A percentile compares a stretch with the other conserved stretches of the same genome.
Evolutionary conservation across 768 basidiomycete species (phyloP).

Genomic region (Leccinum variicolor): DNA sequence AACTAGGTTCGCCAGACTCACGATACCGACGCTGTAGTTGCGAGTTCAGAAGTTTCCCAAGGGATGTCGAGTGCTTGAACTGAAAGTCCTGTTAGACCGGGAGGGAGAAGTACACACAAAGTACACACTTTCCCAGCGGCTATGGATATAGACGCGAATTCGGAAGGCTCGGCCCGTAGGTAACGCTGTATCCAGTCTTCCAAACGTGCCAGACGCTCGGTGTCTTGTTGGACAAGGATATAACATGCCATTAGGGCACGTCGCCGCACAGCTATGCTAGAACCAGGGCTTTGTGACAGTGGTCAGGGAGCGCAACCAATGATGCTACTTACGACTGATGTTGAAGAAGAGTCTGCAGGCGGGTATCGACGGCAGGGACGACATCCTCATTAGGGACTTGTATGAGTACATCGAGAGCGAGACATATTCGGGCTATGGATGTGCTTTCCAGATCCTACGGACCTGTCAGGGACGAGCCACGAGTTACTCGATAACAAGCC

Average conservation of each 20-base stretch:
- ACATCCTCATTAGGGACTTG: constrained; percentile 60
- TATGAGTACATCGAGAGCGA: constrained; percentile 71
- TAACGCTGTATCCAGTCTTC: constrained; percentile 20
- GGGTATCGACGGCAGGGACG: constrained; percentile 71
- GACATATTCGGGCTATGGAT: constrained; percentile 53
- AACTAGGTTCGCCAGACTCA: constrained; percentile 3
- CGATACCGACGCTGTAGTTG: constrained; percentile 15
- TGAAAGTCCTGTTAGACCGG: constrained; percentile 10
- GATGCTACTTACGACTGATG: constrained; percentile 71
- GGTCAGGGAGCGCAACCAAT: constrained; percentile 4
- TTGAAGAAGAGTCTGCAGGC: constrained; percentile 60
- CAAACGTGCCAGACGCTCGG: constrained; percentile 44
- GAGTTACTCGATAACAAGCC: neutral
- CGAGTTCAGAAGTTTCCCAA: constrained; percentile 22
- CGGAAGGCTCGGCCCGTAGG: constrained; percentile 10
- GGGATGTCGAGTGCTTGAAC: constrained; percentile 22
- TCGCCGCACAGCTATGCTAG: constrained; percentile 56
- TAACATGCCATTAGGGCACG: constrained; percentile 60
- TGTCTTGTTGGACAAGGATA: constrained; percentile 45
- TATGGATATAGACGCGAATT: constrained; percentile 7
- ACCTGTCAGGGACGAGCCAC: constrained; percentile 2
- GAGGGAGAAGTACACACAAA: neutral
- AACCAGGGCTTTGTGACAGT: constrained; percentile 7
- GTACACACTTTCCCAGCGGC: constrained; percentile 23
- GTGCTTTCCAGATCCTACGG: constrained; percentile 68